These are phyloP conservation scores for Prunus armeniaca DNA, from an alignment of 306 rosid genomes.

Conservation along the genomic window DNA sequence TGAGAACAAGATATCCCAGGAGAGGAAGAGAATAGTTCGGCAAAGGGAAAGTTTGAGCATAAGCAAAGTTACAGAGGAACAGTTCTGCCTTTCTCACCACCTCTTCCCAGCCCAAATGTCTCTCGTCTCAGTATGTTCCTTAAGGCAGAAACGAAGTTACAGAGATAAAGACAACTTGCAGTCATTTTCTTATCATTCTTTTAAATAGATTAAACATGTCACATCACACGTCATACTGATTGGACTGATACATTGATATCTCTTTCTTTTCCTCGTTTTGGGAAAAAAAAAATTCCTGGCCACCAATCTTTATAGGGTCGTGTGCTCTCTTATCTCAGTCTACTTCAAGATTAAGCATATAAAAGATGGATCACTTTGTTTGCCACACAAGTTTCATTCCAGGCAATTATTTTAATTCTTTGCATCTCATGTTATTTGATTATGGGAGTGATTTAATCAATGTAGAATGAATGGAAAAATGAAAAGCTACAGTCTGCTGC, in stretches of 20 bases:
- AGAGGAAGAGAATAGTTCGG: neutral
- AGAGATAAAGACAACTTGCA: no score
- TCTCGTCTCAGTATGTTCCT: neutral
- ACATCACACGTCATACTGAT: no score
- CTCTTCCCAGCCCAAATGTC: neutral
- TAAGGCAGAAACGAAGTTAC: neutral
- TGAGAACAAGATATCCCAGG: neutral
- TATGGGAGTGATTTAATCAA: neutral
- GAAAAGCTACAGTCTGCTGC: neutral
- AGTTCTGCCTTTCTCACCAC: neutral
- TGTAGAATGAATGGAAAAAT: no score
- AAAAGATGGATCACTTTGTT: no score
- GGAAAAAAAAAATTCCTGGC: no score
- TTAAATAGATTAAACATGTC: no score
- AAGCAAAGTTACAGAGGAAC: neutral
- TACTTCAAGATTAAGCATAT: no score
- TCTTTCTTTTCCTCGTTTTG: no score
- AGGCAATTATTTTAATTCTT: neutral
- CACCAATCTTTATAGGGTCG: neutral
- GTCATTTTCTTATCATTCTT: no score
- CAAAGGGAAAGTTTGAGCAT: neutral
- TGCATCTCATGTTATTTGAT: neutral
- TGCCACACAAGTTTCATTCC: neutral
- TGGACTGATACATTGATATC: no score
- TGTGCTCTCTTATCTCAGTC: neutral